Base-by-base conservation (phyloP, 169 alveolate species). In the Cryptosporidium parvum region DNA sequence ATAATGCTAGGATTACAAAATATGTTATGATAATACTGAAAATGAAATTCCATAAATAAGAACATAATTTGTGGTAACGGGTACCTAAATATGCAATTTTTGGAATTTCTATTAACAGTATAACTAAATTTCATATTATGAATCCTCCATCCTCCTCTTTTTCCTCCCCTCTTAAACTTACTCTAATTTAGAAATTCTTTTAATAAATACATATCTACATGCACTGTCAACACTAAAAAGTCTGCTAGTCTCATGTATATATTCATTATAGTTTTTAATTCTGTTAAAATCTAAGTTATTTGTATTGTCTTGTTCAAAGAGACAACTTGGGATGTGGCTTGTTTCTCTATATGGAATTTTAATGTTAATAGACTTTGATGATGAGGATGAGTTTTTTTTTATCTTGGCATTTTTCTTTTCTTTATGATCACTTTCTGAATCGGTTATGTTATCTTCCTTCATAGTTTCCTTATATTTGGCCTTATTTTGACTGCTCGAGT, bases 171-270 rank as follows among this genome's bases (percentile, higher is more conserved):
- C 8, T 73, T 52, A 53, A 51, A 73, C 86, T 73, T 73, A 73
- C 86, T 73, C 44, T 31, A 73, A 53, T 31, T 33, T 73, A 52
- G 86, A 73, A 8, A 33, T 73, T 73, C 68, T 73, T 21, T 42
- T 39, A 53, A 73, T 53, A 23, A 52, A 26, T 53, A 56, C 70
- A 23, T 73, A 73, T 59, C 56, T 53, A 42, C 51, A 73, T 53
- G 70, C 86, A 51, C 29, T 73, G 59, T 73, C 86, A 31, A 73
- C 72, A 33, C 86, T 73, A 42, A 73, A 73, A n/a, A 73, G 5
- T 45, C 53, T 59, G 44, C 71, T 73, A n/a, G 86, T 73, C 44
- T 73, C 86, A 39, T 73, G 86, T 37, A 73, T 52, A 73, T 53
- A 73, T 58, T 29, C 29, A 33, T 51, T 73, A 14, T 73, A 73